Percentiles rank a stretch among this genome's conserved stretches.
Evolutionary conservation across 352 stramenopile genomes (phyloP).

Genomic region (Halophytophthora batemanensis): DNA sequence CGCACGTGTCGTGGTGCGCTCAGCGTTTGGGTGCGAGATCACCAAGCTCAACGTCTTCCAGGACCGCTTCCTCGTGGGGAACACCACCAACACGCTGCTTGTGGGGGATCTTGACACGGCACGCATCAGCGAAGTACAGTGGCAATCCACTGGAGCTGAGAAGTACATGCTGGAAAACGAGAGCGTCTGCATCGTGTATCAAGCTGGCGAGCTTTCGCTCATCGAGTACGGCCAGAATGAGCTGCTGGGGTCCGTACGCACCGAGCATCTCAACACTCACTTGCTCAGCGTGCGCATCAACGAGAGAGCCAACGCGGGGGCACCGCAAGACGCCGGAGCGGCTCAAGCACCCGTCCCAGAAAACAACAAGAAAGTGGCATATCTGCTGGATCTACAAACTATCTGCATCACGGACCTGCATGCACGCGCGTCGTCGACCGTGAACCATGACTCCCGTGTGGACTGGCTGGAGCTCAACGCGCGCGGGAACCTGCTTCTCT

Average conservation of each 20-base stretch:
- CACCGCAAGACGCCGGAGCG: conserved; percentile 20
- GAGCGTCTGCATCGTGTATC: conserved; percentile 88
- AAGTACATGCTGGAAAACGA: conserved; percentile 96
- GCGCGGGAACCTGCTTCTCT: conserved; percentile 88
- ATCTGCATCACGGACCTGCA: conserved; percentile 89
- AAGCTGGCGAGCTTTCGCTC: conserved; percentile 89
- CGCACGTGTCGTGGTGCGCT: conserved; percentile 85
- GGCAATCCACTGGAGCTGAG: conserved; percentile 82
- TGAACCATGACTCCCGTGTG: conserved; percentile 91
- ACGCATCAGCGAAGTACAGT: conserved; percentile 92
- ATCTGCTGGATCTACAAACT: conserved; percentile 91
- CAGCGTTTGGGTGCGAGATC: conserved; percentile 91
- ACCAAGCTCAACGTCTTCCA: conserved; percentile 95
- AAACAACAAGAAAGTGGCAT: conserved; percentile 94
- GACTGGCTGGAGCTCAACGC: conserved; percentile 95
- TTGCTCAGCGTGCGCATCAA: conserved; percentile 93
- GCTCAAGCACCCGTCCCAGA: conserved; percentile 27
- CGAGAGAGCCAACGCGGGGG: conserved; percentile 52
- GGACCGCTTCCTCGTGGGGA: conserved; percentile 89
- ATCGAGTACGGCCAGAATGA: conserved; percentile 95
- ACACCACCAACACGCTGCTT: conserved; percentile 91
- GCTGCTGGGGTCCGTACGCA: conserved; percentile 87
- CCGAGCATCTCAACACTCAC: conserved; percentile 89
- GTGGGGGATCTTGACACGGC: conserved; percentile 89
- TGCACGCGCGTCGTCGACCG: conserved; percentile 70